Base-by-base conservation (phyloP, 140 eudicot genomes). In the Stevia rebaudiana region DNA sequence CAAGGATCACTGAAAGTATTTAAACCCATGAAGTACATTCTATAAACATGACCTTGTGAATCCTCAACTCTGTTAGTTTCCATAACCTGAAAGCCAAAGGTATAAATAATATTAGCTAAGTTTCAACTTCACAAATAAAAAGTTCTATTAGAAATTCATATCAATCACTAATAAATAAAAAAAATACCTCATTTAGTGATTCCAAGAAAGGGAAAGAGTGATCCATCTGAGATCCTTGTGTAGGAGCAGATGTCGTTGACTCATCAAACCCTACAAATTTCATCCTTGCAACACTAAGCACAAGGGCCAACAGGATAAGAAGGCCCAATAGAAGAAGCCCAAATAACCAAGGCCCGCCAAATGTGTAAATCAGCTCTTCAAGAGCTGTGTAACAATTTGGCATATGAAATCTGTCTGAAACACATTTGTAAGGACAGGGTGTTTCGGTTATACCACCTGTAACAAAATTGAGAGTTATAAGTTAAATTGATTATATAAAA, bases 11-110 rank as follows among this genome's bases (percentile, higher is more conserved):
- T 71, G 64, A 91, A 91, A 52, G 98, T 87, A 68, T 91, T 91
- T 46, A 86, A 77, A 15, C 98, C 98, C 95, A 84, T 80, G 61
- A 87, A 91, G 71, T 84, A 87, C 95, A 91, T 82, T 74, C 95
- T 87, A 68, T 91, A 84, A 50, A 87, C 98, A 73, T 91, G 98
- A 61, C 91, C 89, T 69, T 87, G 94, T 21, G 98, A 91, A 70
- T 91, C 95, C 78, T 87, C 98, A 46, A 83, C 95, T 79, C 98
- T 82, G 79, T 87, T 91, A 6, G 98, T 91, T 80, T 91, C 98
- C 80, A 91, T 56, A 36, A 91, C 98, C 97, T 90, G 69, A 73
- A 62, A 71, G 63, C 15, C 48, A 67, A 33, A 41, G 37, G n/a
- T n/a, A n/a, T n/a, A 56, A 31, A 24, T 55, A 41, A 30, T 18